Evolutionary conservation across 495 filamentous ascomycete species (phyloP).

Genomic region (Pyrenopolyporus hunteri): DNA sequence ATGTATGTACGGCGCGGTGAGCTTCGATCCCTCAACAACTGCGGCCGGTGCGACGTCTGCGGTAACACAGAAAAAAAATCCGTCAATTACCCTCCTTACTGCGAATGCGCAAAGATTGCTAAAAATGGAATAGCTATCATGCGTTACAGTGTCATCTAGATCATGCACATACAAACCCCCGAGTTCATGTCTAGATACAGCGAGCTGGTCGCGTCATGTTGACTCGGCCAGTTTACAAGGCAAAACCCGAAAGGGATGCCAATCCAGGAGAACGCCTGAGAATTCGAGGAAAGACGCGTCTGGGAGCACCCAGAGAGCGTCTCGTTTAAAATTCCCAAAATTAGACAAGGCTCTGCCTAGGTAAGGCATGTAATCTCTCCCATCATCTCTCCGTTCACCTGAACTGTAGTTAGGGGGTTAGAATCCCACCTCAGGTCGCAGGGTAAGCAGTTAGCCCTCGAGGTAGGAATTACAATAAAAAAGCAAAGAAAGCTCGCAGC

Average conservation of each 20-base stretch:
- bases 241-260: constrained; percentile 17
- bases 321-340: constrained; percentile 36
- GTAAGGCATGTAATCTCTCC: background rate
- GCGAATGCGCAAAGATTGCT: constrained; percentile 11
- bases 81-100: constrained; percentile 19
- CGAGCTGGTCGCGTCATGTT: background rate
- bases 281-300: background rate
- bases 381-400: constrained; percentile 1
- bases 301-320: background rate
- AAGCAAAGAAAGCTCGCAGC: background rate
- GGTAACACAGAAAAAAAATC: constrained; percentile 23
- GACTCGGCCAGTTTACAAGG: background rate
- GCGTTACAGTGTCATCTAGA: constrained; percentile 33
- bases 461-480: constrained; percentile 31
- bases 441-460: constrained; percentile 20
- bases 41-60: constrained; percentile 5
- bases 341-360: constrained; percentile 20
- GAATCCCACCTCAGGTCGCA: constrained; percentile 6
- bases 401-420: constrained; percentile 16
- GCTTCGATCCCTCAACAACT: constrained; percentile 15
- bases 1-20: constrained; percentile 2
- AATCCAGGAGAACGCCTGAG: background rate
- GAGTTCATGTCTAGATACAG: background rate
- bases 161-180: constrained; percentile 29
- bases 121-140: constrained; percentile 29